Evolutionary conservation across 2,329 filamentous ascomycete species (phyloP), one percentile per base, ranked within the genome.

Genomic region (Cryphonectria carpinicola): DNA sequence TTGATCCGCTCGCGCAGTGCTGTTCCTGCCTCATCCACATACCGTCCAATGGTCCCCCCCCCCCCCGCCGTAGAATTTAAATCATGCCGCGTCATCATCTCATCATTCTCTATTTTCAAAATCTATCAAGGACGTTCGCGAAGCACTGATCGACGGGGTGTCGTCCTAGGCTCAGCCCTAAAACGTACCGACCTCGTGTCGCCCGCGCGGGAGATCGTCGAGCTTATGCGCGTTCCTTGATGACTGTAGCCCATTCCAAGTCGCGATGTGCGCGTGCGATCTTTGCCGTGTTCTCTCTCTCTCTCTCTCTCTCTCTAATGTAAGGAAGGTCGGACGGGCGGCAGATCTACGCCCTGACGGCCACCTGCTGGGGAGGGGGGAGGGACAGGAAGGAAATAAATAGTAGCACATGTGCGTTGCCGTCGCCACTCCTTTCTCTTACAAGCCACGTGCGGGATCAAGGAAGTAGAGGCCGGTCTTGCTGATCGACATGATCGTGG

Each of bases 151-250:
- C 65, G 65, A 58, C 65, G 39, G 52, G 8, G 8, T 32, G 65
- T 66, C 52, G 65, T 66, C 52, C 32, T 25, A 8, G 17, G 32
- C 37, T 66, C 65, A 66, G 65, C 65, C 65, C 65, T 66, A 66
- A 49, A 49, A n/a, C 52, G 10, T 58, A 19, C 49, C 19, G 28
- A 28, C 32, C 22, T 35, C 52, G 19, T 39, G 52, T 28, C 61
- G 61, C 61, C 37, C 54, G 61, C 39, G 39, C 61, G 61, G 65
- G 65, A 66, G 65, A 66, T 66, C 65, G 52, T 41, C 65, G 52
- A 66, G 49, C 65, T 66, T 66, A 66, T 66, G 65, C 65, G 52
- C 65, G 11, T 39, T 28, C 35, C 65, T 28, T 43, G 49, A 56
- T 35, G 49, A 19, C 37, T 7, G 28, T 41, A 41, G n/a, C 37